A percentile compares a stretch with the other conserved stretches of the same genome.
Conservation (phyloP, 441 rosid genomes). For the Aquilaria agallochum region DNA sequence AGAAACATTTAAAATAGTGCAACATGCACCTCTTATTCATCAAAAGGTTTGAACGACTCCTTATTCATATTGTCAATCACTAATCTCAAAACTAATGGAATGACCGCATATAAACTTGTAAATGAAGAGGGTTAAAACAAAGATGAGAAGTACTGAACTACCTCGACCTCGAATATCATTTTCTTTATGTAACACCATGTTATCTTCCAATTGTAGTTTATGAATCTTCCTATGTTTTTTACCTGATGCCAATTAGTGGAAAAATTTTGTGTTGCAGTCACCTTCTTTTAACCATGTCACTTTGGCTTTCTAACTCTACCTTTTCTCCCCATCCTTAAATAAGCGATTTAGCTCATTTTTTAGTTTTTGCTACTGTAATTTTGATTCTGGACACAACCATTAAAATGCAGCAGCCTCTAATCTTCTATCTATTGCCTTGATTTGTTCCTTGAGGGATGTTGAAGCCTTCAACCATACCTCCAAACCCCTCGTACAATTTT, state of each 20-base stretch:
- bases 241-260: neutral
- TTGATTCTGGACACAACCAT: neutral
- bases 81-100: too few species aligned
- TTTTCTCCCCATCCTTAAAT: neutral
- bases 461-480: neutral
- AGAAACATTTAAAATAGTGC: too few species aligned
- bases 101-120: neutral
- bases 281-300: neutral
- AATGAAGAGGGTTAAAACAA: too few species aligned
- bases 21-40: too few species aligned
- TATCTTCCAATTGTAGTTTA: neutral
- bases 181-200: neutral
- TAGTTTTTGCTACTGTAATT: neutral
- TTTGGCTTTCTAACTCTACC: neutral
- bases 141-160: neutral
- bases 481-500: neutral
- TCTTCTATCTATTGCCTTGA: too few species aligned
- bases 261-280: neutral
- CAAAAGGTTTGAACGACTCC: too few species aligned
- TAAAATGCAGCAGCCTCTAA: neutral
- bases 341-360: too few species aligned
- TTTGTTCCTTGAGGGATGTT: neutral
- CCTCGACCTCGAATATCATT: neutral
- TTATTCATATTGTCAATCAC: too few species aligned
- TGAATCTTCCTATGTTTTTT: neutral